Evolutionary conservation across 352 stramenopile species (phyloP).

Genomic region (Phytopythium vexans): DNA sequence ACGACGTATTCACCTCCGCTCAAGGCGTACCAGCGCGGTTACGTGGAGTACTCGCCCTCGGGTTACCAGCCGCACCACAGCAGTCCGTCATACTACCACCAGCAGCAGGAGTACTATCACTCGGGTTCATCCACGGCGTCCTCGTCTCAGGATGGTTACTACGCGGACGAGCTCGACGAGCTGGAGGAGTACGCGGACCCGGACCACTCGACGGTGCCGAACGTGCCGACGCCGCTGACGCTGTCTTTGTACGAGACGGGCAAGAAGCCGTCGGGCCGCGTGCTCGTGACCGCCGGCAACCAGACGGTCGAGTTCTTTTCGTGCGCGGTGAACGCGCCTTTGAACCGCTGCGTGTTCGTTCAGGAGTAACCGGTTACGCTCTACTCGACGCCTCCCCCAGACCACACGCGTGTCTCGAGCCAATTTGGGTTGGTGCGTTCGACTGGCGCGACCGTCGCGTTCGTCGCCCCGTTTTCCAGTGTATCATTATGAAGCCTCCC

Average conservation of each 20-base stretch:
- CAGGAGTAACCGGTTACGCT: constrained; percentile 36
- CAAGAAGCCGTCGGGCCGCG: constrained; percentile 75
- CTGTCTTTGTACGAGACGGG: constrained; percentile 74
- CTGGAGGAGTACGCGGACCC: constrained; percentile 63
- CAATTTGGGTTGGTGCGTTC: too few species aligned
- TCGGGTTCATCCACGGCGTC: constrained; percentile 74
- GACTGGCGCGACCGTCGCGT: too few species aligned
- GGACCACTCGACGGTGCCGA: constrained; percentile 79
- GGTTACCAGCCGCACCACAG: constrained; percentile 27
- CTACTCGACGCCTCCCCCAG: neutral
- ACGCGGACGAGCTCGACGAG: constrained; percentile 70
- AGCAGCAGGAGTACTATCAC: constrained; percentile 64
- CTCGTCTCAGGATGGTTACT: constrained; percentile 79
- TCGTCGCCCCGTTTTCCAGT: neutral
- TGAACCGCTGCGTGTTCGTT: constrained; percentile 60
- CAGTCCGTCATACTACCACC: constrained; percentile 46
- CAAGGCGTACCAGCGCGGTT: constrained; percentile 28
- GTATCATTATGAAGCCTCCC: constrained; percentile 10
- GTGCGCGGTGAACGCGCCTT: constrained; percentile 68
- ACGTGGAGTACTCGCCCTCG: constrained; percentile 39
- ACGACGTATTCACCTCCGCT: constrained; percentile 36
- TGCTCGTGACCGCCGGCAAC: constrained; percentile 73
- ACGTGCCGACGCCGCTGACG: constrained; percentile 60
- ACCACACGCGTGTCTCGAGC: neutral
- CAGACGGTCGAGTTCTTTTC: constrained; percentile 88